Conservation (phyloP, 1,284 basidiomycete species). For the Ceratobasidium theobromae region DNA sequence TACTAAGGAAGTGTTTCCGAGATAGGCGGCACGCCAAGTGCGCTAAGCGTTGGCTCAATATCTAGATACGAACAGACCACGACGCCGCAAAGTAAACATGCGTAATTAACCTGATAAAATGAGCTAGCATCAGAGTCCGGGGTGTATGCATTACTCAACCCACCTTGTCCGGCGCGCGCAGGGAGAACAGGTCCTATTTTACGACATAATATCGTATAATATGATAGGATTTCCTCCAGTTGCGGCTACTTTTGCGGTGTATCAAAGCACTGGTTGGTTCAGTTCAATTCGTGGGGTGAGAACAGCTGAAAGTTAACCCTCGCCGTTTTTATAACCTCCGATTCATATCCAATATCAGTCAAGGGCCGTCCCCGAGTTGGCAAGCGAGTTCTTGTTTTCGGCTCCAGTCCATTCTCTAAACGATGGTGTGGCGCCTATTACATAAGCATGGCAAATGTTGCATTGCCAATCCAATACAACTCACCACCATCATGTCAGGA, state of each 20-base stretch:
- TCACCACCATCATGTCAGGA: conserved; percentile 55
- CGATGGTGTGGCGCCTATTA: background rate
- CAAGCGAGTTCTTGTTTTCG: background rate
- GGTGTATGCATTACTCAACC: background rate
- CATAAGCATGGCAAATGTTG: background rate
- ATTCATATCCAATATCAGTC: background rate
- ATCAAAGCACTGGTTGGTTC: no score
- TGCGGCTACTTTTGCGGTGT: background rate
- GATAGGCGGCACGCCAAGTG: conserved; percentile 41
- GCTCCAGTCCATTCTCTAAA: background rate
- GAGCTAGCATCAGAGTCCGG: background rate
- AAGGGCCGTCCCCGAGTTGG: background rate
- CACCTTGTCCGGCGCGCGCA: background rate
- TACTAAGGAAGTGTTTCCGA: conserved; percentile 32
- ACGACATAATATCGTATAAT: background rate
- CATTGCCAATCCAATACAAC: background rate
- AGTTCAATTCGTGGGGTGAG: no score
- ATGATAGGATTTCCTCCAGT: background rate
- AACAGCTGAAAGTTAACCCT: no score
- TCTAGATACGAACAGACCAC: conserved; percentile 36
- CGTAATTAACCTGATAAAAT: conserved; percentile 36
- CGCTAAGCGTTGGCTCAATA: conserved; percentile 35
- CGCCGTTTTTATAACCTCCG: no score
- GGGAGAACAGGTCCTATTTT: background rate
- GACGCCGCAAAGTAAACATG: conserved; percentile 37